Conservation (phyloP, 192 early-diverging fungal species). For the Rhizophagus prolifer region DNA sequence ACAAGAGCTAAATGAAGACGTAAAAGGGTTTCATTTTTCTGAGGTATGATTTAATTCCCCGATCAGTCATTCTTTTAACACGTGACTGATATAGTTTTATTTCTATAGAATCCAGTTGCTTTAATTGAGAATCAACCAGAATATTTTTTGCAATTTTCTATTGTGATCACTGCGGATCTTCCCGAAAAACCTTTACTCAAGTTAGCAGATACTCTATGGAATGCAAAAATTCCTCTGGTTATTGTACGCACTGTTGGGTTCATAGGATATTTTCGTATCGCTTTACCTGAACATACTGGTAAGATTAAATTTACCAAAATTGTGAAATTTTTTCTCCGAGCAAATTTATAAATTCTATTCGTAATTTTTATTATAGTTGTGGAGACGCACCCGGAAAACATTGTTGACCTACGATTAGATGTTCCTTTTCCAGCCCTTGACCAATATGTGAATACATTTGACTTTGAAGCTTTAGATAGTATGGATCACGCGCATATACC, state of each 20-base stretch:
- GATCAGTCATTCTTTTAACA: neutral
- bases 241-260: constrained; percentile 74
- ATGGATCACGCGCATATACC: constrained; percentile 83
- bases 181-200: constrained; percentile 51
- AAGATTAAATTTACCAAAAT: constrained; percentile 30
- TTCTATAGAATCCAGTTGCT: constrained; percentile 40
- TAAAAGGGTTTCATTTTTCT: constrained; percentile 57
- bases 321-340: constrained; percentile 16
- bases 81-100: neutral
- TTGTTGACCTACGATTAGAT: constrained; percentile 80
- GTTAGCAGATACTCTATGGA: constrained; percentile 65
- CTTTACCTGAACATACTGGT: constrained; percentile 79
- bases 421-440: constrained; percentile 74
- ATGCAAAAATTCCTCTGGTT: constrained; percentile 63
- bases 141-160: constrained; percentile 67
- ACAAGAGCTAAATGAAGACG: constrained; percentile 87
- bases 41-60: constrained; percentile 44
- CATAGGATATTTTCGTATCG: constrained; percentile 69
- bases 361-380: constrained; percentile 59
- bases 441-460: constrained; percentile 60
- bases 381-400: constrained; percentile 82
- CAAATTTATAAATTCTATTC: constrained; percentile 13
- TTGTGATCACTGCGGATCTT: constrained; percentile 77
- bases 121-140: constrained; percentile 49
- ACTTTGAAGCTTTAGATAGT: constrained; percentile 65